A percentile compares a stretch with the other conserved stretches of the same genome.
phyloP scores from a whole-genome alignment of 1,284 basidiomycete species.

The Peniophora sp. region DNA sequence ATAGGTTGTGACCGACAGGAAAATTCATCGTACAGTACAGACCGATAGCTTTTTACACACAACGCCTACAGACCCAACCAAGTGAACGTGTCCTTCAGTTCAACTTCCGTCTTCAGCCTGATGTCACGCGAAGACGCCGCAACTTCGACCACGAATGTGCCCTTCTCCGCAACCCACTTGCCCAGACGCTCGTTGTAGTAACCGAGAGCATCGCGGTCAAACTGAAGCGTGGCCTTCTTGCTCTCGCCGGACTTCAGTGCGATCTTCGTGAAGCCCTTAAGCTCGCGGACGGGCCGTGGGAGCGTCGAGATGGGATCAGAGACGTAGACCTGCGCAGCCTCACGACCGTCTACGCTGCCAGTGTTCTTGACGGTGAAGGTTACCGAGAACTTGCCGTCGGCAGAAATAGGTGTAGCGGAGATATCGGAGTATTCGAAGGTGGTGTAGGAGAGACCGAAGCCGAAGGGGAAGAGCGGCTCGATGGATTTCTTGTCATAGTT shows the following conservation, averaged over 20 bases:
- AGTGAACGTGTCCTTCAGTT: conserved; percentile 28
- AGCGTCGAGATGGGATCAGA: conserved; percentile 45
- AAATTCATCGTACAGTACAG: no score
- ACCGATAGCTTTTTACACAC: no score
- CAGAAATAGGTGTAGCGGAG: conserved; percentile 19
- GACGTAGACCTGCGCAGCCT: conserved; percentile 64
- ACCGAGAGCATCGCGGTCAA: conserved; percentile 54
- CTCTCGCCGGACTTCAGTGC: conserved; percentile 34
- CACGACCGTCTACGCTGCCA: conserved; percentile 46
- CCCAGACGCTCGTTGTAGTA: conserved; percentile 41
- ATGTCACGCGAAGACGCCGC: conserved; percentile 42
- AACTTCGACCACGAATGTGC: conserved; percentile 36
- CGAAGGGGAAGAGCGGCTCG: conserved; percentile 61
- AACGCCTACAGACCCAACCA: conserved; percentile 36
- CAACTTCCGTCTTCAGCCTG: conserved; percentile 27
- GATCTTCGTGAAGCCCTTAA: conserved; percentile 56
- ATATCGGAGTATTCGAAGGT: conserved; percentile 50
- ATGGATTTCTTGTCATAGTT: conserved; percentile 52
- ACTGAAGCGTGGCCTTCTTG: conserved; percentile 28
- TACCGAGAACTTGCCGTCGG: conserved; percentile 25
- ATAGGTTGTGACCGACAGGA: no score
- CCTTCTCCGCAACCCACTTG: conserved; percentile 36
- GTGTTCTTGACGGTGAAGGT: conserved; percentile 48
- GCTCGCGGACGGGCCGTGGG: conserved; percentile 45
- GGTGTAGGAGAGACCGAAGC: conserved; percentile 73